Evolutionary conservation across 2,329 filamentous ascomycete genomes (phyloP), one percentile per base, ranked within the genome.

Genomic region (Fusarium siculi): DNA sequence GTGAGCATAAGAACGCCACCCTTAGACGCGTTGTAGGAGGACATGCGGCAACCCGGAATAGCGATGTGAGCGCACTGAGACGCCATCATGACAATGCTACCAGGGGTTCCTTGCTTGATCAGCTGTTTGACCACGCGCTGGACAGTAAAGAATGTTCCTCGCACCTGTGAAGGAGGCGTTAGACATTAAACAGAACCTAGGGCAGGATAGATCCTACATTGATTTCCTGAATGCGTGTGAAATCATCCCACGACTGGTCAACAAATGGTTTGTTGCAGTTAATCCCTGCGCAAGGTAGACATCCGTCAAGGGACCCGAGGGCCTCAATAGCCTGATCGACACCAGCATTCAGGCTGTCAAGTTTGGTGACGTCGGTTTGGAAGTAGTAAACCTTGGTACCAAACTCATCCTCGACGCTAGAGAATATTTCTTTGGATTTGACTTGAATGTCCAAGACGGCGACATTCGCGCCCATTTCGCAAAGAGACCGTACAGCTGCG

Each of bases 21-120:
- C 66, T 85, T 85, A 25, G 81, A 82, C 9, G 82, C 82, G 43
- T 82, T 82, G 70, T 85, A 85, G 4, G 81, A 81, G 2, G 83
- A 81, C 79, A 74, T 73, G 42, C 67, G 49, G 34, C 70, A 68
- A 2, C 63, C 63, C 7, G 72, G 72, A 3, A 73, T 49, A 19
- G 66, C 70, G 21, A 68, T 68, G 16, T 73, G 67, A 14, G 70
- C 70, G 2, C 70, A 71, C 21, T 71, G 63, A 16, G 72, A 74
- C 10, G 72, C 72, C 19, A 74, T 53, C 9, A 73, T 49, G 28
- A 85, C 79, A 28, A 84, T 81, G 56, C 81, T 83, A 30, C 84
- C 83, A 14, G 77, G 73, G 16, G 66, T 81, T 5, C 76, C 76
- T 64, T 84, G 82, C 57, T 81, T 80, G 49, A 82, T 76, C 70